Evolutionary conservation across 306 rosid genomes (phyloP).

Genomic region (Crotalaria pallida): DNA sequence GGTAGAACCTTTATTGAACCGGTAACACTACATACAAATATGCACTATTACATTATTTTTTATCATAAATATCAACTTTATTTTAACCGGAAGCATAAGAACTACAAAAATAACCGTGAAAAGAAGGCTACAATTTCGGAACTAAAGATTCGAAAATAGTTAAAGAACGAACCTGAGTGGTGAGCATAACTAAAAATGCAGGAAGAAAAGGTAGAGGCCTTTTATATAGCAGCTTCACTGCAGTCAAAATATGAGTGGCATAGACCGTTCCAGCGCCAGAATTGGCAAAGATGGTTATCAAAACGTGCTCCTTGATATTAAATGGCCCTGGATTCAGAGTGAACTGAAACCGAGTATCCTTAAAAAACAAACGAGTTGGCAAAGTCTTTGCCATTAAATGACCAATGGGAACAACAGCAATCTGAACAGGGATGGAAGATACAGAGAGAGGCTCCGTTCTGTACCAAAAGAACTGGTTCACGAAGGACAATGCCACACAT

Average conservation of each 20-base stretch:
- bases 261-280: conserved; percentile 66
- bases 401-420: conserved; percentile 89
- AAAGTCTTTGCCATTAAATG: conserved; percentile 66
- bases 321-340: conserved; percentile 80
- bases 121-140: too few relatives aligned
- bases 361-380: conserved; percentile 43
- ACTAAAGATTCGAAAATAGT: too few relatives aligned
- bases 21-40: too few relatives aligned
- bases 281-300: conserved; percentile 82
- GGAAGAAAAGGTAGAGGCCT: conserved; percentile 45
- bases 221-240: conserved; percentile 53
- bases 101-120: too few relatives aligned
- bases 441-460: conserved; percentile 64
- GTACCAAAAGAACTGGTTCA: conserved; percentile 90
- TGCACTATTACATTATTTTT: too few relatives aligned
- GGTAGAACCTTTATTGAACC: too few relatives aligned
- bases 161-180: conserved; percentile 79
- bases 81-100: too few relatives aligned
- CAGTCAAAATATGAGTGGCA: conserved; percentile 59
- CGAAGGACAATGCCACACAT: conserved; percentile 64
- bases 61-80: too few relatives aligned
- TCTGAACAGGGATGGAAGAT: conserved; percentile 67
- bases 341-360: conserved; percentile 50
- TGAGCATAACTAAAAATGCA: conserved; percentile 55
- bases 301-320: conserved; percentile 80